Base-by-base conservation (phyloP, 169 alveolate species). In the Besnoitia besnoiti region DNA sequence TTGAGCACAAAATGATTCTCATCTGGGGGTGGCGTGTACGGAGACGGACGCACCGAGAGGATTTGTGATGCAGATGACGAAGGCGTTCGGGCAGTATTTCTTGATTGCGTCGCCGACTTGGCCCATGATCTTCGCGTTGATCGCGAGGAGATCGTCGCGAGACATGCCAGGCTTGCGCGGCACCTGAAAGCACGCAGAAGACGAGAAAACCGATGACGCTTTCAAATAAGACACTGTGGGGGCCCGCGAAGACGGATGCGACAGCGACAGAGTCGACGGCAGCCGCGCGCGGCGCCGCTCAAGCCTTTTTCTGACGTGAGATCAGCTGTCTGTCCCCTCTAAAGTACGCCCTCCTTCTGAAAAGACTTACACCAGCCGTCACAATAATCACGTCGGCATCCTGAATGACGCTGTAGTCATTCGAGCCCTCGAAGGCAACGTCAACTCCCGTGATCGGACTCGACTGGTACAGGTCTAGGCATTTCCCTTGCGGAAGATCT, bases 351-450 rank as follows among this genome's bases (percentile, higher is more conserved):
- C n/a, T n/a, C n/a, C n/a, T n/a, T n/a, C n/a, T n/a, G n/a, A 75
- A n/a, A 55, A 80, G 40, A 55, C 95, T 4, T 84, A 96, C 95
- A n/a, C 98, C 98, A 27, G 98, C 97, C 27, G 98, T 96, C 44
- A 97, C 97, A 33, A 97, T 95, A 24, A 96, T 97, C 10, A 97
- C 97, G 91, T 96, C 98, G 0, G 98, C 97, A 39, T 95, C 97
- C 39, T 92, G 79, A 44, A 97, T 73, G 47, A 93, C 96, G 24
- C 92, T 90, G 90, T 90, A 96, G 35, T 96, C 92, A 42, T 95
- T 95, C 44, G 96, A 92, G 35, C 98, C 98, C 50, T 92, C 59
- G 46, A 95, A 91, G 21, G 51, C 47, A 30, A 95, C 67, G 91
- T 96, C 96, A 35, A 97, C 94, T 7, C 95, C 96, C 16, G 95